Base-by-base conservation (phyloP, 345 rosid species). In the Lenwebbia sp. region DNA sequence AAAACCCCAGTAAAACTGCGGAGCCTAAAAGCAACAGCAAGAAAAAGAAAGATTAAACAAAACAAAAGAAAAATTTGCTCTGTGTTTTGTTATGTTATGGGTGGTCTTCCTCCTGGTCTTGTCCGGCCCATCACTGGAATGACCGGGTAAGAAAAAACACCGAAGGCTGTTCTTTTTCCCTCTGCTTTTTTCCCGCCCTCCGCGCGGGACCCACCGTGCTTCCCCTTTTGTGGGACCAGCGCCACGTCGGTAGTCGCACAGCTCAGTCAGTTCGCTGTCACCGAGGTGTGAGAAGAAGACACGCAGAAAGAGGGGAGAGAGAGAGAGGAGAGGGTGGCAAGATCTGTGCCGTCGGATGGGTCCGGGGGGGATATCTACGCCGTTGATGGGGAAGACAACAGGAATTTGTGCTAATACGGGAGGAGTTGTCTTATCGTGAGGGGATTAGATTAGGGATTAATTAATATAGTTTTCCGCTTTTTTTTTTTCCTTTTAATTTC, bases 201-300 rank as follows among this genome's bases (percentile, higher is more conserved):
- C 1, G 7, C 23, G 25, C 78, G 44, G 76, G 78, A 65, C 78
- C 78, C 78, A 4, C 76, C 78, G 13, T 9, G 5, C 23, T 22
- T 0, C 7, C 13, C 41, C 40, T 65, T 65, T 33, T 10, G 78
- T 19, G 78, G 78, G 78, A 40, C 25, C 78, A 22, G 44, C 44
- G 44, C 78, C 78, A 65, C 78, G 78, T 65, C 78, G 78, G 78
- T 33, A 4, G 78, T 65, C 78, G 25, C 78, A 9, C 25, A 8
- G 6, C 44, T 65, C 70, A 10, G 78, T 87, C 76, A 86, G 82
- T 82, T 90, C 93, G 89, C 89, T 81, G 85, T 92, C 92, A 84
- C 92, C 91, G 88, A 92, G 91, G 92, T 89, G 90, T 89, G 92
- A 94, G 94, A 88, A 86, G 11, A 62, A 14, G 75, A 62, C 40